Evolutionary conservation across 371 early-diverging fungal genomes (phyloP), one percentile per base, ranked within the genome.

Genomic region (Modicella reniformis): DNA sequence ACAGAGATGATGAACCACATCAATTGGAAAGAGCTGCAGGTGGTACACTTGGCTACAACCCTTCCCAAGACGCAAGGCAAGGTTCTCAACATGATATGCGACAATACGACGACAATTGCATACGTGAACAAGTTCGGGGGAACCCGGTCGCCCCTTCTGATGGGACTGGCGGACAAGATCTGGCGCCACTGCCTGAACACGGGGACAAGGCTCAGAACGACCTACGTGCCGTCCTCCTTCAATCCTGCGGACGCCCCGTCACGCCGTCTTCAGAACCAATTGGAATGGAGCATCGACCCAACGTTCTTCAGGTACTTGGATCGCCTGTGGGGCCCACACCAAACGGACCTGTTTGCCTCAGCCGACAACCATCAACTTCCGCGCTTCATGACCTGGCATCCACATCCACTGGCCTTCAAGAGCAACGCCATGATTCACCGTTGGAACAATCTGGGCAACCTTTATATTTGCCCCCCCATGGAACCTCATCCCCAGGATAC

Each of bases 51-150:
- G 25, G 69, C 64, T 19, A 13, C 70, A 2, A 60, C 59, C 10
- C 56, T 47, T 8, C 66, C 68, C 51, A 40, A 41, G 9, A 47
- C 65, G 8, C 29, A 51, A 29, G 71, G 72, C 13, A 21, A 32
- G n/a, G 47, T 30, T 19, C 48, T 70, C 37, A 70, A 70, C 23
- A 52, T 63, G 30, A 65, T 65, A 23, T 68, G 61, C 32, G 73
- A 77, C 80, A 82, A 82, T 59, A 63, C 53, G 17, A 74, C 79
- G 0, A 67, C 72, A 15, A 70, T 73, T 2, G 73, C 75, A 3
- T 79, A 75, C 74, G 51, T 72, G 64, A 67, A 72, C 65, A 51
- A 70, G 47, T 81, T 75, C 23, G 81, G 71, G 2, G 75, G 80
- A 12, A 82, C 77, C 2, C 33, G 69, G 30, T 75, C 70, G 0